Evolutionary conservation across 2,329 filamentous ascomycete species (phyloP), one percentile per base, ranked within the genome.

Genomic region (Phoma sp.): DNA sequence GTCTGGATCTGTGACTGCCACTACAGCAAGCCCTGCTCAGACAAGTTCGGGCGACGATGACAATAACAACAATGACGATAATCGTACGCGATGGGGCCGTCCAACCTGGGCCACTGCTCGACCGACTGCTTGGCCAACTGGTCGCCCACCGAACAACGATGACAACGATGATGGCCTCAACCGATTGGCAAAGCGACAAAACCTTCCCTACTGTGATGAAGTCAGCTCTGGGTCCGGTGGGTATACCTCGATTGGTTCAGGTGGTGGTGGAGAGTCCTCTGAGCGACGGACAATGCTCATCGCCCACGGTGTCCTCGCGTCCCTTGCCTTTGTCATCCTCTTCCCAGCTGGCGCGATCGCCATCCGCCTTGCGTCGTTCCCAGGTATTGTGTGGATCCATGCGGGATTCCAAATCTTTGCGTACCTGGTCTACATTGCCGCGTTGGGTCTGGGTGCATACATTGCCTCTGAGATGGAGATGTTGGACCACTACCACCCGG

Each of bases 371-470:
- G 71, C 76, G 5, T 77, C 73, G 12, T 78, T 80, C 60, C 69
- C 73, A 2, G 77, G 78, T 8, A 57, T 80, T 3, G 55, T 79
- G 15, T 79, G 77, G 77, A 63, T 80, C 21, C 79, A 81, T 51
- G 78, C 72, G 22, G 74, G 63, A 0, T 70, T 82, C 37, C 84
- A 86, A 61, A 48, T 80, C 2, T 68, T 84, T 40, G 78, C 78
- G 2, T 78, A 84, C 51, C 45, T 78, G 9, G 57, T 84, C 31
- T 80, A 76, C 50, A 76, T 82, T 47, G 77, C 75, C 0, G 83
- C 78, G 0, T 76, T 83, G 40, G 82, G 79, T 2, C 63, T 85
- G 0, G 84, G 84, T 4, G 70, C 85, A 37, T 78, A 78, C 25
- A 67, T 85, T 13, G 82, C 79, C 2, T 72, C 65, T 1, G 67